Percentiles rank a stretch among this genome's conserved stretches.
Evolutionary conservation across 768 basidiomycete species (phyloP).

Genomic region (Boletales sp.): DNA sequence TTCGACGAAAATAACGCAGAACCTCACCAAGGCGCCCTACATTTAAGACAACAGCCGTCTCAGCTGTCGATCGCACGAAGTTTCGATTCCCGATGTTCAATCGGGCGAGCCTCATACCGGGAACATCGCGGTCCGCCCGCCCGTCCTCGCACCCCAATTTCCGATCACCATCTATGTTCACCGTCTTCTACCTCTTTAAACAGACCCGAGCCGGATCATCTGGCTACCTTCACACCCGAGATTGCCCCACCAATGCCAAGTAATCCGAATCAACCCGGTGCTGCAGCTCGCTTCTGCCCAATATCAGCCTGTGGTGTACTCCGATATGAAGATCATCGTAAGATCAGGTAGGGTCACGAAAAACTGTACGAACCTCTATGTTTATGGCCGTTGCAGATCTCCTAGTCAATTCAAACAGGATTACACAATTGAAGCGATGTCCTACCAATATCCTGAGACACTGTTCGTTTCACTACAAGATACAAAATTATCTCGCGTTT

Average conservation of each 20-base stretch:
- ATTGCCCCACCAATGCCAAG: slow-evolving; percentile 5
- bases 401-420: background rate
- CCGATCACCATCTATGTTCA: background rate
- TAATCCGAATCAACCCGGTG: slow-evolving; percentile 9
- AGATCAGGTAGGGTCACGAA: slow-evolving; percentile 6
- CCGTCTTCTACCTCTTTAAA: background rate
- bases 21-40: background rate
- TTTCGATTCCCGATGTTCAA: slow-evolving; percentile 17
- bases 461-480: slow-evolving; percentile 12
- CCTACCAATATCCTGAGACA: slow-evolving; percentile 11
- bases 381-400: too few species aligned
- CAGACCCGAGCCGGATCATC: background rate
- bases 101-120: slow-evolving; percentile 22
- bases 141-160: slow-evolving; percentile 8
- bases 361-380: too few species aligned
- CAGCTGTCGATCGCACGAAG: slow-evolving; percentile 8
- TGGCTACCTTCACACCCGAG: background rate
- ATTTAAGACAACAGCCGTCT: slow-evolving; percentile 11
- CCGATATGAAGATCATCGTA: slow-evolving; percentile 9
- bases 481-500: background rate
- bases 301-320: slow-evolving; percentile 12
- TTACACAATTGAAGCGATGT: slow-evolving; percentile 15
- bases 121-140: slow-evolving; percentile 15
- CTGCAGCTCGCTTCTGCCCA: slow-evolving; percentile 8
- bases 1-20: background rate